Evolutionary conservation across 495 filamentous ascomycete species (phyloP), one percentile per base, ranked within the genome.

Genomic region (Echria macrotheca): DNA sequence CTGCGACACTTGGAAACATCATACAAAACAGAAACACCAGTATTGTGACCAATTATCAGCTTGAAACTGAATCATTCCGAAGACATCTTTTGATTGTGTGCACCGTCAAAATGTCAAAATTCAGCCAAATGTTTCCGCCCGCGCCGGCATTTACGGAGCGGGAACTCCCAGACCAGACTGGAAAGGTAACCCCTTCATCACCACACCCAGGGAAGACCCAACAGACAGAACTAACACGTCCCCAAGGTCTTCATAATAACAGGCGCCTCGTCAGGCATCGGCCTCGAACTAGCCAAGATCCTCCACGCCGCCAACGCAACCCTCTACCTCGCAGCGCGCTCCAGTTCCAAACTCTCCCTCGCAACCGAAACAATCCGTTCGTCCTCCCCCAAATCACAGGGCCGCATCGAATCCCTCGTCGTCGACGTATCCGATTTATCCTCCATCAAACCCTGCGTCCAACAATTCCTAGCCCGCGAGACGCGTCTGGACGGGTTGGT

Each of bases 311-410:
- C 60, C 45, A 55, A 61, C 8, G 75, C 44, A 18, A 64, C 54
- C 9, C 65, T 79, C 0, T 76, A 77, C 56, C 59, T 80, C 3
- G 67, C 69, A 5, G 68, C 63, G 24, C 68, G 76, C 15, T 72
- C 70, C 4, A 40, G 58, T 23, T 26, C 33, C 4, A 58, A 57
- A 7, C 28, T 12, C 28, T 31, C 7, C 12, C 28, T 31, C 7
- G 7, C 28, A 31, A 31, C 12, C 28, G 12, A 31, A 31, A 12
- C 28, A 31, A 6, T 31, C 28, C 28, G 12, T 6, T 12, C 28
- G 28, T 6, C 28, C 28, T 31, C 28, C 28, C 7, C 12, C 7
- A 6, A 6, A 31, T 31, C 28, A 31, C 7, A 12, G 7, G 28
- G 28, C 28, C 12, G 28, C 28, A 31, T 31, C 12, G 12, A 6